Evolutionary conservation across 441 rosid genomes (phyloP).

Genomic region (Kokia cookei): DNA sequence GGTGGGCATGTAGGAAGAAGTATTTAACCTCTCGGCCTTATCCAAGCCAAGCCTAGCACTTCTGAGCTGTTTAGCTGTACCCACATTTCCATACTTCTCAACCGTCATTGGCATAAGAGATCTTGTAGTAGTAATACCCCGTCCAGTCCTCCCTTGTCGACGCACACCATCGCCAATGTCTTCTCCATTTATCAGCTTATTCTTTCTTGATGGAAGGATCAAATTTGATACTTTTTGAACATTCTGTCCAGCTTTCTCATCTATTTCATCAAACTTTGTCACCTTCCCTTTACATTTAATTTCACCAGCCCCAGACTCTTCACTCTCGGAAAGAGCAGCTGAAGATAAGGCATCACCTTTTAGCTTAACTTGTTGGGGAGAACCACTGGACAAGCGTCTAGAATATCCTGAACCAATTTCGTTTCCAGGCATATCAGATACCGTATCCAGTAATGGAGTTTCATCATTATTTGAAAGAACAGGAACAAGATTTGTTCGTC

Average conservation of each 20-base stretch:
- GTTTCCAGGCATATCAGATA: conserved; percentile 67
- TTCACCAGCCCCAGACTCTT: conserved; percentile 78
- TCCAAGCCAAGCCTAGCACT: conserved; percentile 79
- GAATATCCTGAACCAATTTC: conserved; percentile 67
- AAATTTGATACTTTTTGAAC: conserved; percentile 64
- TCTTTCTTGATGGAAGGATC: conserved; percentile 74
- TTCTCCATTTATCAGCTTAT: conserved; percentile 56
- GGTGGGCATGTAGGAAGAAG: not conserved
- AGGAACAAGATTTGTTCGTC: conserved; percentile 88
- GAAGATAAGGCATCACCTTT: conserved; percentile 72
- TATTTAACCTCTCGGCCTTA: conserved; percentile 70
- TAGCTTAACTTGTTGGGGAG: conserved; percentile 73
- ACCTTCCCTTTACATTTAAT: conserved; percentile 71
- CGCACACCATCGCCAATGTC: conserved; percentile 80
- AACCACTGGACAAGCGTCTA: conserved; percentile 59
- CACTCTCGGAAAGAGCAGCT: conserved; percentile 85
- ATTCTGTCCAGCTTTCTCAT: conserved; percentile 59
- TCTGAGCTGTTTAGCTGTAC: conserved; percentile 87
- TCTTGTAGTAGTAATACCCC: conserved; percentile 65
- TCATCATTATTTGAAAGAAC: conserved; percentile 77
- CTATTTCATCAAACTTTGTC: conserved; percentile 68
- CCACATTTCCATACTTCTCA: conserved; percentile 70
- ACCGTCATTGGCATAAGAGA: conserved; percentile 50
- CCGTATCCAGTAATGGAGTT: conserved; percentile 58
- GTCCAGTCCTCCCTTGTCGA: conserved; percentile 88